These are phyloP conservation scores for Nothophaeocryptopus gaeumannii DNA, from an alignment of 2,329 filamentous ascomycete species.

Conservation along the genomic window DNA sequence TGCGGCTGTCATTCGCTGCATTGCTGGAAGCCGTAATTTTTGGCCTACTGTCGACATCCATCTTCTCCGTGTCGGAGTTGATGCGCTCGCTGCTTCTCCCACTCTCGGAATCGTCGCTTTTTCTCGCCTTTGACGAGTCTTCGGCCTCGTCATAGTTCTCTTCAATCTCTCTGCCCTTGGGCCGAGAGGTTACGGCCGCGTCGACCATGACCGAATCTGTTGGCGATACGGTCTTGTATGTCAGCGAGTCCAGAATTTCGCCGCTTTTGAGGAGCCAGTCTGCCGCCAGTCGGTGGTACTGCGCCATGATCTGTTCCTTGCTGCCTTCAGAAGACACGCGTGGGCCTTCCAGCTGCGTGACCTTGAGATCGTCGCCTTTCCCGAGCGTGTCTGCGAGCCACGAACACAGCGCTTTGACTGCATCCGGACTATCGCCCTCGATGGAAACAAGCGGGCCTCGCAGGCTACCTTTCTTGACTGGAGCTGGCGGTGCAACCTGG, in stretches of 20 bases:
- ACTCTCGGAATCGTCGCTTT: slow-evolving; percentile 8
- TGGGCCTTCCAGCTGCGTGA: slow-evolving; percentile 51
- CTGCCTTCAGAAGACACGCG: slow-evolving; percentile 39
- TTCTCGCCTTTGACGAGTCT: slow-evolving; percentile 8
- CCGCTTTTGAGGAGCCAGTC: slow-evolving; percentile 74
- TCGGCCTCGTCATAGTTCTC: slow-evolving; percentile 28
- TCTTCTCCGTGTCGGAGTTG: slow-evolving; percentile 18
- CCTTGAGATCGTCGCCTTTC: slow-evolving; percentile 51
- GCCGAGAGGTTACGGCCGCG: slow-evolving; percentile 4
- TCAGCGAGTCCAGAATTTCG: slow-evolving; percentile 57
- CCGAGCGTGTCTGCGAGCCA: slow-evolving; percentile 58
- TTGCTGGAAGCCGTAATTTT: slow-evolving; percentile 11
- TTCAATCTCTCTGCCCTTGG: slow-evolving; percentile 21
- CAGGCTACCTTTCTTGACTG: slow-evolving; percentile 35
- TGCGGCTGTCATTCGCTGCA: slow-evolving; percentile 11
- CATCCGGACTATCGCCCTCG: slow-evolving; percentile 67
- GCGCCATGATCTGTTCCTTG: slow-evolving; percentile 38
- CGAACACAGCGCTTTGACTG: slow-evolving; percentile 63
- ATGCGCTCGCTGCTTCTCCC: background rate
- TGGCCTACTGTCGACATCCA: slow-evolving; percentile 22
- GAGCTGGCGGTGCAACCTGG: slow-evolving; percentile 69
- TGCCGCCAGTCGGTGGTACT: slow-evolving; percentile 58
- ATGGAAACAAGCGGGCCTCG: slow-evolving; percentile 81
- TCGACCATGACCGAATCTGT: slow-evolving; percentile 27
- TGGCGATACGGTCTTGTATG: slow-evolving; percentile 12